Base-by-base conservation (phyloP, 2,329 filamentous ascomycete genomes). In the Colletotrichum aenigma region DNA sequence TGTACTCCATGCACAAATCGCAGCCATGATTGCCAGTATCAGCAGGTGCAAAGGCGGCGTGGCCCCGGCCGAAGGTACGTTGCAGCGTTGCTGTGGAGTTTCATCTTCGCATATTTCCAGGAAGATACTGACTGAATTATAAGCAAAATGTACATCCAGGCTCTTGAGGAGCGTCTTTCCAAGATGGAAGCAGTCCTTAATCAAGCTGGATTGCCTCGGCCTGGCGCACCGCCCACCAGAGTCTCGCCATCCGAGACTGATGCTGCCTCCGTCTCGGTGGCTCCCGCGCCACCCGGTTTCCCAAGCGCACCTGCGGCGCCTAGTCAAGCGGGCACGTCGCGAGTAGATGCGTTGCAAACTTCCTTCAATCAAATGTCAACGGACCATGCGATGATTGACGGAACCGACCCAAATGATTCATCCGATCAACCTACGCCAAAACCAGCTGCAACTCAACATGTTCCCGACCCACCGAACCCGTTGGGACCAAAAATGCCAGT, bases 91-190 rank as follows among this genome's bases (percentile, higher is more conserved):
- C 26, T n/a, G 9, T 12, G 5, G 21, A n/a, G 18, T 24, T 16
- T 24, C 7, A 18, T 10, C 7, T 10, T 15, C 21, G 28, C 13
- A 18, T 13, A 30, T 32, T 3, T 28, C 24, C 6, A 30, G 12
- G 2, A 21, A 58, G 13, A 38, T n/a, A 3, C 48, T 52, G 15
- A 66, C 30, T 24, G 5, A 4, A 3, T n/a, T 30, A 7, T 3
- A 7, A 77, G 76, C 34, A 77, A 77, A 68, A 71, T 74, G 66
- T 76, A 76, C 55, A 69, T 77, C 7, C 60, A 74, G 26, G 65
- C 66, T 7, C 70, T 77, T 26, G 76, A 77, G 15, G 74, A 77
- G 24, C 61, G 76, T 10, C 62, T 77, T 8, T 74, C 74, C 12
- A 76, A 74, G n/a, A 77, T 77, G 76, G 76, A 77, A 28, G 70